A percentile compares a stretch with the other conserved stretches of the same genome.
phyloP scores from a whole-genome alignment of 2,329 filamentous ascomycete genomes.

The Paracoccidioides brasiliensis region DNA sequence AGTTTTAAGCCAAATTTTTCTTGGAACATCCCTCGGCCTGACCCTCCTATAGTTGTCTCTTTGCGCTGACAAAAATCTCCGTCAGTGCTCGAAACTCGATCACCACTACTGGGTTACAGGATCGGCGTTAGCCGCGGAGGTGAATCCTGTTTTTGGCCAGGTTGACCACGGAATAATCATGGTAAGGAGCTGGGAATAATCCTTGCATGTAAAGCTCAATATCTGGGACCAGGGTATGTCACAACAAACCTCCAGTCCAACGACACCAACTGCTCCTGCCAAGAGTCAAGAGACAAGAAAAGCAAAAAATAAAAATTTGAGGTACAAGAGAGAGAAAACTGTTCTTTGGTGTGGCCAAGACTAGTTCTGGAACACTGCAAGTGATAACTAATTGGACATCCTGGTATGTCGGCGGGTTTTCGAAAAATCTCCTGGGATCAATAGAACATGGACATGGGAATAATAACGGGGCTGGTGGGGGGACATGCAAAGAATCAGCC shows the following conservation, averaged over 20 bases:
- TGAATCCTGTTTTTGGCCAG: neutral
- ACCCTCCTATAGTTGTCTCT: neutral
- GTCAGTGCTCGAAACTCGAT: neutral
- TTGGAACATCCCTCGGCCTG: neutral
- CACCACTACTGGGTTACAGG: neutral
- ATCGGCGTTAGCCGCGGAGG: neutral
- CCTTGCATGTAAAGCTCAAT: neutral
- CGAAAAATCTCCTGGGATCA: too few relatives aligned
- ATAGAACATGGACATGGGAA: too few relatives aligned
- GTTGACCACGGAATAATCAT: neutral
- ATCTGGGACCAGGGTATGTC: too few relatives aligned
- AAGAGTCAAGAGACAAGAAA: too few relatives aligned
- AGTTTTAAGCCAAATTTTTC: neutral
- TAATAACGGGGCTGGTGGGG: too few relatives aligned
- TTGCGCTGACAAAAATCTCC: neutral
- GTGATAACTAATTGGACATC: neutral
- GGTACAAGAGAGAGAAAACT: neutral
- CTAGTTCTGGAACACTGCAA: neutral
- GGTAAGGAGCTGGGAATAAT: neutral
- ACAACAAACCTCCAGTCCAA: too few relatives aligned
- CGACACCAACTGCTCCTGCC: too few relatives aligned
- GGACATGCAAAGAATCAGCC: too few relatives aligned
- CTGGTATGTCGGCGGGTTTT: too few relatives aligned
- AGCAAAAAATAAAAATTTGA: too few relatives aligned
- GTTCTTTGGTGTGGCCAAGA: neutral